Conservation (phyloP, 495 filamentous ascomycete species). For the Hyaloscypha hepaticicola region DNA sequence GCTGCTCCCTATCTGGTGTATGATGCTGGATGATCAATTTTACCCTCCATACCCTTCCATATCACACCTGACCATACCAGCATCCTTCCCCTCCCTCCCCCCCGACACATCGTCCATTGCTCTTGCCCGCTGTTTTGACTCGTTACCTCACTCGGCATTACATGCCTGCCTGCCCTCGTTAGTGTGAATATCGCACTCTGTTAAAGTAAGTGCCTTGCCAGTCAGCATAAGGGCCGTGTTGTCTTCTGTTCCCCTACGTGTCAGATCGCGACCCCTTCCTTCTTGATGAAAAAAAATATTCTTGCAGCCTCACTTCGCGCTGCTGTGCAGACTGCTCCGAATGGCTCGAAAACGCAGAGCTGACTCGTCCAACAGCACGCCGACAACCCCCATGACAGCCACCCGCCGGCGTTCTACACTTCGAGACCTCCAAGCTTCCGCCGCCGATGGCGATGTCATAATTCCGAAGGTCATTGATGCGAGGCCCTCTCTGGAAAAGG, state of each 20-base stretch:
- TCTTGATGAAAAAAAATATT: neutral
- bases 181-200: conserved; percentile 22
- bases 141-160: conserved; percentile 16
- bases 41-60: conserved; percentile 1
- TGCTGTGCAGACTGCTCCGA: conserved; percentile 1
- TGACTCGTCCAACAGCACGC: conserved; percentile 29
- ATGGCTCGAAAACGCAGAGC: conserved; percentile 34
- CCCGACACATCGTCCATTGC: neutral
- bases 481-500: conserved; percentile 53
- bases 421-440: conserved; percentile 33
- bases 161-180: conserved; percentile 17
- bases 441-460: conserved; percentile 32
- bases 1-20: neutral
- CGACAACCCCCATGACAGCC: conserved; percentile 22
- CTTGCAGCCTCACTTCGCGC: conserved; percentile 8
- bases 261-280: conserved; percentile 19
- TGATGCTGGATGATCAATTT: conserved; percentile 26
- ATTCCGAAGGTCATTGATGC: conserved; percentile 53
- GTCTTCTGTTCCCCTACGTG: conserved; percentile 21
- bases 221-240: conserved; percentile 20
- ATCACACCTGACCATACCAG: conserved; percentile 2
- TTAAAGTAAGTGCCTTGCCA: conserved; percentile 19
- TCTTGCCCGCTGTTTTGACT: neutral
- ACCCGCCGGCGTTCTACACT: conserved; percentile 30
- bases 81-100: conserved; percentile 9